Base-by-base conservation (phyloP, 1,139 yeast species). In the Yamadazyma dendronema region DNA sequence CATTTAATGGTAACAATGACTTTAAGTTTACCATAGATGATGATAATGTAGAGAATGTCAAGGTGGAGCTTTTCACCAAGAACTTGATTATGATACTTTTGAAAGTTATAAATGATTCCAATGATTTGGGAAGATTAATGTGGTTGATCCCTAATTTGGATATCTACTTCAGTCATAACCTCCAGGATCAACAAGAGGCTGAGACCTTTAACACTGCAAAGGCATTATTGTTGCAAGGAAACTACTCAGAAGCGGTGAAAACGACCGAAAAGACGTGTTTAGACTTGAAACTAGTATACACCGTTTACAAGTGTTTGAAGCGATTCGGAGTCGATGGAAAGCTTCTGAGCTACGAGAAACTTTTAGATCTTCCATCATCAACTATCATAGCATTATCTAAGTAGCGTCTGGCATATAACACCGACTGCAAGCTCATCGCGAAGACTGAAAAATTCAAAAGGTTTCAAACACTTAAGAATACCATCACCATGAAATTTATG, bases 401-500 rank as follows among this genome's bases (percentile, higher is more conserved):
- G 15, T 10, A 17, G 31, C 19, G 21, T 8, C 13, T 17, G 17
- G 29, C 17, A 17, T 12, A 25, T 15, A n/a, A 25, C 12, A 9
- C n/a, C 12, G 6, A 16, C 28, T 29, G 26, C 30, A 21, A 33
- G 28, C 38, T 36, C 48, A 41, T 39, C 43, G 42, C 43, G 33
- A 25, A 28, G 17, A 7, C 16, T 9, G 13, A 17, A 10, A 16
- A 19, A 19, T 19, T 19, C 6, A 19, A 19, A 9, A 19, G 6
- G 8, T 19, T 19, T 6, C 6, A 7, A 19, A 19, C 22, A 19
- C 6, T 7, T 7, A 6, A 7, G 8, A 19, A 19, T 19, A 19
- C n/a, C 22, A 19, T 19, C 22, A 44, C 8, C 26, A 90, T 92
- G 98, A 92, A 92, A 67, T 82, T 92, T 53, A 69, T 92, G 30